Percentiles rank a stretch among this genome's conserved stretches.
Conservation (phyloP, 2,329 filamentous ascomycete species). For the Thielaviopsis populi region DNA sequence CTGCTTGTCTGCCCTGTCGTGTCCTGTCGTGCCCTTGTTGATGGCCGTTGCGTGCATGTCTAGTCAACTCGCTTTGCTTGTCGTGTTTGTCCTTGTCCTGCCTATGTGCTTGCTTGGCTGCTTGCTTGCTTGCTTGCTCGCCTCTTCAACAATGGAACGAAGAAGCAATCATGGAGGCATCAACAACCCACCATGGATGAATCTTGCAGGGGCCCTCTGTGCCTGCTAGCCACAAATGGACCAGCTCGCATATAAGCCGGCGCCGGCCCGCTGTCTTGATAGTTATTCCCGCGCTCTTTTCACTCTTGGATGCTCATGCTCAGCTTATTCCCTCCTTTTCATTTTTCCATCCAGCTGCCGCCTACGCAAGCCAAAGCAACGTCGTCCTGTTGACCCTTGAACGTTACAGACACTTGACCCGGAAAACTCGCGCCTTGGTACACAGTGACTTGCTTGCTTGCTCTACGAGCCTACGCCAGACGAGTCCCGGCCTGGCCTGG, state of each 20-base stretch:
- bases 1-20: background rate
- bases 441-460: background rate
- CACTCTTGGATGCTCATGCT: background rate
- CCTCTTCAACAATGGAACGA: background rate
- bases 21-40: background rate
- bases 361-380: background rate
- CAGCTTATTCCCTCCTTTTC: background rate
- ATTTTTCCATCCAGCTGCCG: background rate
- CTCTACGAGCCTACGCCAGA: background rate
- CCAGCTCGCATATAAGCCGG: conserved; percentile 2
- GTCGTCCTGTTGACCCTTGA: background rate
- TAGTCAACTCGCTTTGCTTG: background rate
- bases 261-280: conserved; percentile 1
- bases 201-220: background rate
- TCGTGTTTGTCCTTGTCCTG: too few relatives aligned
- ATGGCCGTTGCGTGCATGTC: background rate
- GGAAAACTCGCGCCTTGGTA: background rate
- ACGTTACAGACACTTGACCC: too few relatives aligned
- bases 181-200: background rate
- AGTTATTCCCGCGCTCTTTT: background rate
- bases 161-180: background rate
- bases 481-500: background rate
- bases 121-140: background rate
- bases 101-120: background rate
- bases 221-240: background rate